Base-by-base conservation (phyloP, 1,284 basidiomycete genomes). In the Marasmius fiardii region DNA sequence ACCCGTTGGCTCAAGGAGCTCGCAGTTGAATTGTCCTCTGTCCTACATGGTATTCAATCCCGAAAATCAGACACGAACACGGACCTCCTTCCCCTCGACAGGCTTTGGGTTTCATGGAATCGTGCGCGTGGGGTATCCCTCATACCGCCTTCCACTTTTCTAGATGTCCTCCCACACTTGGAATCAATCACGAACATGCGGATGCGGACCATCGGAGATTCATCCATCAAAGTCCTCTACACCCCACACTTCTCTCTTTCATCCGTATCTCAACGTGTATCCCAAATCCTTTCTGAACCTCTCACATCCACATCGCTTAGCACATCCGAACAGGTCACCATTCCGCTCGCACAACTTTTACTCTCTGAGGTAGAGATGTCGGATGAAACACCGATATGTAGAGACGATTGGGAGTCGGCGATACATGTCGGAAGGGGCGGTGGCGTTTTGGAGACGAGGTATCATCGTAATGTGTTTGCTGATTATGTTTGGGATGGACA, bases 51-150 rank as follows among this genome's bases (percentile, higher is more conserved):
- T 23, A 41, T n/a, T 14, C 39, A 14, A 67, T 67, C 34, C 28
- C 4, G 10, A 31, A 31, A 31, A 31, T 44, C 23, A 43, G 3
- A 55, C 58, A 26, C 78, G 88, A 20, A 41, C 16, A 10, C 39
- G 43, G 94, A 92, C 0, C 81, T 98, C 16, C 79, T 98, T 21
- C 92, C 89, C 0, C 75, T 98, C 18, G 96, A 99, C 68, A 95
- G 98, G 69, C 90, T 94, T 0, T 99, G 96, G 96, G 94, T 94
- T 43, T 83, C 92, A 1, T 99, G 96, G 96, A 98, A 98, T 70
- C 86, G 96, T 52, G 94, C 93, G 1, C 76, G 96, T 57, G 96
- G 96, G 51, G 89, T 98, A 51, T 95, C 95, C 2, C 82, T 98
- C 41, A 84, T 98, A 31, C 90, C 95, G 1, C 96, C 96, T 0